Evolutionary conservation across 495 filamentous ascomycete species (phyloP).

Genomic region (Hypoxylon fragiforme): DNA sequence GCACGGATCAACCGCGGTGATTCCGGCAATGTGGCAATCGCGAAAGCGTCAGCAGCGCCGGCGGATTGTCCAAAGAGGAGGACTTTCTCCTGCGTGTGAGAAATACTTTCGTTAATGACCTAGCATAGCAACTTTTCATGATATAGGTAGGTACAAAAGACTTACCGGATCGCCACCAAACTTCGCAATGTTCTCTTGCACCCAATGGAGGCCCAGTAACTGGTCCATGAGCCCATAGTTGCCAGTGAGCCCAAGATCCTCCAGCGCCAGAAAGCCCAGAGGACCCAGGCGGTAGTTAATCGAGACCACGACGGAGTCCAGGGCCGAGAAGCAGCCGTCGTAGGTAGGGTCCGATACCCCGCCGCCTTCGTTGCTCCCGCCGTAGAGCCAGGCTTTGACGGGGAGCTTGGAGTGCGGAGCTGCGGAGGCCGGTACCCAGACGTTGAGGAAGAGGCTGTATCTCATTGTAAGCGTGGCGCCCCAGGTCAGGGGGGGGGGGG

Average conservation of each 20-base stretch:
- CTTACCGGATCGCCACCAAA: constrained; percentile 59
- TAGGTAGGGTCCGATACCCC: constrained; percentile 40
- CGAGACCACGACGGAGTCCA: constrained; percentile 44
- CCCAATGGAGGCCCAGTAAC: constrained; percentile 53
- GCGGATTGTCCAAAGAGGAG: constrained; percentile 49
- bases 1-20: constrained; percentile 40
- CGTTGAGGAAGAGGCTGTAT: constrained; percentile 33
- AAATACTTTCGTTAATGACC: too few species aligned
- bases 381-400: constrained; percentile 49
- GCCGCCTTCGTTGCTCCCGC: constrained; percentile 40
- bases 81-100: too few species aligned
- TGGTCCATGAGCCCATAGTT: constrained; percentile 60
- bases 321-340: constrained; percentile 45
- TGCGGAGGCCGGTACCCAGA: constrained; percentile 40
- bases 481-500: too few species aligned
- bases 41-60: constrained; percentile 41
- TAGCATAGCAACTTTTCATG: too few species aligned
- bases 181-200: constrained; percentile 54
- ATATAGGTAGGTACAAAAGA: not conserved
- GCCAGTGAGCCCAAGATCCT: constrained; percentile 25
- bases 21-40: constrained; percentile 42
- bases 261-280: constrained; percentile 56
- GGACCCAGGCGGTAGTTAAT: constrained; percentile 63
- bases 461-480: too few species aligned
- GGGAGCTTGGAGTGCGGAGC: constrained; percentile 39